phyloP scores from a whole-genome alignment of 164 flowering plant genomes.

The Amborella trichopoda region DNA sequence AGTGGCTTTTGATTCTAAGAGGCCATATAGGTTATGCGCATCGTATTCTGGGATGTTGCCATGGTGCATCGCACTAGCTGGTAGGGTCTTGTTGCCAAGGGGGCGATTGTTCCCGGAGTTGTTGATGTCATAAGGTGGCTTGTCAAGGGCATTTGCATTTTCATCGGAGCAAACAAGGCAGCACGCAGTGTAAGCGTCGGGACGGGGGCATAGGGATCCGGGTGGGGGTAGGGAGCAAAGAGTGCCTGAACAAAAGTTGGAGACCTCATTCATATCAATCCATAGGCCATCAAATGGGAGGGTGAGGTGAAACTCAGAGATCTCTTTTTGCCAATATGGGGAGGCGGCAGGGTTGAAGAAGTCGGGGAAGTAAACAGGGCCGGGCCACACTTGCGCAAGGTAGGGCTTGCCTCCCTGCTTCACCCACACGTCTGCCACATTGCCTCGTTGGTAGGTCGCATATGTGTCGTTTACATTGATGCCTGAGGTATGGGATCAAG shows the following conservation, averaged over 20 bases:
- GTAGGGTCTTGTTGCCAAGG: conserved; percentile 37
- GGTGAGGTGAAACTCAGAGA: conserved; percentile 31
- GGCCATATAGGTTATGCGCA: conserved; percentile 54
- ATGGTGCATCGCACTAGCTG: conserved; percentile 45
- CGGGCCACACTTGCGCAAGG: conserved; percentile 75
- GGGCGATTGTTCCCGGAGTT: conserved; percentile 26
- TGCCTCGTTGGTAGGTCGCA: conserved; percentile 44
- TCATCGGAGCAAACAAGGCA: not conserved
- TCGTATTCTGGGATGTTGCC: conserved; percentile 48
- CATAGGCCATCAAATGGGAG: conserved; percentile 71
- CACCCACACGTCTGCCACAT: conserved; percentile 48
- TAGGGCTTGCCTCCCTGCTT: conserved; percentile 47
- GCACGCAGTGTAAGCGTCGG: not conserved
- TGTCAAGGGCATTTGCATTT: conserved; percentile 21
- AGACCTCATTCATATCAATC: conserved; percentile 88
- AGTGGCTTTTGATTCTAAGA: conserved; percentile 48
- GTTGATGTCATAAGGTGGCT: conserved; percentile 75
- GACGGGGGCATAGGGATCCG: conserved; percentile 12
- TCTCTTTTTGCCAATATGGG: conserved; percentile 48
- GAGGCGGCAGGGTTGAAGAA: conserved; percentile 36
- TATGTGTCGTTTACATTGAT: conserved; percentile 50
- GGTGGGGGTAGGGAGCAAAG: conserved; percentile 20
- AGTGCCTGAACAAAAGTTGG: conserved; percentile 37
- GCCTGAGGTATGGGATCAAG: conserved; percentile 22
- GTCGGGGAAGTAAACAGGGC: conserved; percentile 62